phyloP scores from a whole-genome alignment of 257 asterid genomes.

The Nicotiana obtusifolia region DNA sequence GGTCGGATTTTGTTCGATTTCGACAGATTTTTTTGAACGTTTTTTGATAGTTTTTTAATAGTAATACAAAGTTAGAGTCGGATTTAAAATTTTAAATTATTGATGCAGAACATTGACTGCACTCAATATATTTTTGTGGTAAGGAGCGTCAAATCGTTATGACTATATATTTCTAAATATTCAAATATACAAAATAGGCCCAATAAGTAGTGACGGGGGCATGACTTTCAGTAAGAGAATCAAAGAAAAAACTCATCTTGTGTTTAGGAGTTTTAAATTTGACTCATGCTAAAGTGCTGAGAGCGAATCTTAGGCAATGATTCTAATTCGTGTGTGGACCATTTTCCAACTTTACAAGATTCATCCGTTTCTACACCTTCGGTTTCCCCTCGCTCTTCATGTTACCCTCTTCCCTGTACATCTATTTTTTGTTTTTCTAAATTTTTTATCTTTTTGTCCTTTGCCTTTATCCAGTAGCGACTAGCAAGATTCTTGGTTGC shows the following conservation, averaged over 20 bases:
- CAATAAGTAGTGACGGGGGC: too few relatives aligned
- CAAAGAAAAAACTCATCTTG: neutral
- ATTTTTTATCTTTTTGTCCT: neutral
- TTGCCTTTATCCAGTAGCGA: neutral
- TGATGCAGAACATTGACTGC: neutral
- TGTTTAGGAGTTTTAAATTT: neutral
- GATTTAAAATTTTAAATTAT: neutral
- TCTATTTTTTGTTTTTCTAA: neutral
- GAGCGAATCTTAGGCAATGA: neutral
- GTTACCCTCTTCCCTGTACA: neutral
- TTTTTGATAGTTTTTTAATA: too few relatives aligned
- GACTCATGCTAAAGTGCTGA: neutral
- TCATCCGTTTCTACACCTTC: neutral
- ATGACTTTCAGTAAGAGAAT: neutral
- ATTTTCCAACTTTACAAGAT: neutral
- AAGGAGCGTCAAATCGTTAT: neutral
- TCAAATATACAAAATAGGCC: too few relatives aligned
- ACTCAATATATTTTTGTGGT: neutral
- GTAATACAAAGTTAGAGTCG: neutral
- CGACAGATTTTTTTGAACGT: too few relatives aligned
- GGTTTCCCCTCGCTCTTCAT: too few relatives aligned
- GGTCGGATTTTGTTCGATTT: too few relatives aligned
- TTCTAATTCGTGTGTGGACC: neutral
- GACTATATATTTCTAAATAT: neutral
- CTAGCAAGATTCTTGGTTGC: neutral